These are phyloP conservation scores for Luffa aegyptiaca DNA, from an alignment of 306 rosid species.

Conservation along the genomic window DNA sequence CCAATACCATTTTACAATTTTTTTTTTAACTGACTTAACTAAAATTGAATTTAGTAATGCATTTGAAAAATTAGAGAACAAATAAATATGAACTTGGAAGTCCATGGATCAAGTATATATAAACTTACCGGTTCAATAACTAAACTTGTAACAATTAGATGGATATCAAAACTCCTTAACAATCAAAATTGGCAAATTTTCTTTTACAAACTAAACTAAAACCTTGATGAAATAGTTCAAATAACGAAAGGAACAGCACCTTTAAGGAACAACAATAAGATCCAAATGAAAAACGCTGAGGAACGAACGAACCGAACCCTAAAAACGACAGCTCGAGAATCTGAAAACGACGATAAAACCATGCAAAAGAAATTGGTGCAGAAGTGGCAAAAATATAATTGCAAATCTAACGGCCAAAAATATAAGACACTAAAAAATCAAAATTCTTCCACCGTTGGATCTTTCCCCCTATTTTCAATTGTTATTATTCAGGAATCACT, in stretches of 20 bases:
- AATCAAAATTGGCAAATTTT: neutral
- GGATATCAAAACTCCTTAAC: neutral
- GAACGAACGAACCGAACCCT: neutral
- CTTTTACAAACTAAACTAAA: neutral
- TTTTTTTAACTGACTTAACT: too few relatives aligned
- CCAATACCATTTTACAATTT: too few relatives aligned
- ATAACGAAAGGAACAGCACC: neutral
- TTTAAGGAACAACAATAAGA: neutral
- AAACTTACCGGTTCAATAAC: too few relatives aligned
- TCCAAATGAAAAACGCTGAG: neutral
- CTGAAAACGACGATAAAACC: neutral
- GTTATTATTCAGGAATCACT: slow-evolving; percentile 12
- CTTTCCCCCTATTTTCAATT: neutral
- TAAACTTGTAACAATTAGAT: neutral
- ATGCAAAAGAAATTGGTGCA: neutral
- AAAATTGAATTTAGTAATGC: too few relatives aligned
- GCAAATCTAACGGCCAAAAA: neutral
- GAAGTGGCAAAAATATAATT: neutral
- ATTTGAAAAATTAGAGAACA: too few relatives aligned
- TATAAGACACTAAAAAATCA: neutral
- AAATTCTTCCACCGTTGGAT: neutral
- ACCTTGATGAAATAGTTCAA: neutral
- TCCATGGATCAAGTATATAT: too few relatives aligned
- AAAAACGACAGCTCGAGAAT: neutral
- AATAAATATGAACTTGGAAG: too few relatives aligned